Conservation (phyloP, 352 stramenopile species). For the Globisporangium paroecandrum region DNA sequence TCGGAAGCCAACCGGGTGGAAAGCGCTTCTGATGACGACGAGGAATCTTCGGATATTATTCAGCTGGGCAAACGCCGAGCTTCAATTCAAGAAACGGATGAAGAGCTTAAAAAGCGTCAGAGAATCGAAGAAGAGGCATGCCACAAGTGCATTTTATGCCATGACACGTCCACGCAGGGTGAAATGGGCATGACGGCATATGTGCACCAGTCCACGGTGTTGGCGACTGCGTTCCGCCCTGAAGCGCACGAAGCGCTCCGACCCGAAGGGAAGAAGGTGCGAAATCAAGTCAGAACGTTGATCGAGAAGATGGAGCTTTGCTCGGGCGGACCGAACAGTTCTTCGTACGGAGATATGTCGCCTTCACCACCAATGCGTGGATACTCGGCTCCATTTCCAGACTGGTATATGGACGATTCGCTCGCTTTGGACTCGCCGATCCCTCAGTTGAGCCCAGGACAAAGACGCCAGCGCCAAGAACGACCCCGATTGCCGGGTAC, state of each 20-base stretch:
- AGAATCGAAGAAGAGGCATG: slow-evolving; percentile 38
- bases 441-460: slow-evolving; percentile 34
- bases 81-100: slow-evolving; percentile 28
- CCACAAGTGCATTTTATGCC: slow-evolving; percentile 83
- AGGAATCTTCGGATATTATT: slow-evolving; percentile 3
- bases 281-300: slow-evolving; percentile 58
- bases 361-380: slow-evolving; percentile 56
- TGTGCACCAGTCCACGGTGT: slow-evolving; percentile 84
- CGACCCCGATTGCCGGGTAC: slow-evolving; percentile 36
- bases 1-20: slow-evolving; percentile 12
- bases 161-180: slow-evolving; percentile 72
- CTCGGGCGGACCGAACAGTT: slow-evolving; percentile 41
- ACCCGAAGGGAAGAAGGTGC: slow-evolving; percentile 45
- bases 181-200: slow-evolving; percentile 85
- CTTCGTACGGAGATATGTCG: slow-evolving; percentile 32
- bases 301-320: slow-evolving; percentile 88
- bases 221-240: slow-evolving; percentile 72
- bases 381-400: slow-evolving; percentile 55
- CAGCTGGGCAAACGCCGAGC: slow-evolving; percentile 49
- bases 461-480: slow-evolving; percentile 41
- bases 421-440: slow-evolving; percentile 20
- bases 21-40: slow-evolving; percentile 18
- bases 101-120: slow-evolving; percentile 42
- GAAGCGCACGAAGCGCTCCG: slow-evolving; percentile 60
- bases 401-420: slow-evolving; percentile 69